phyloP scores from a whole-genome alignment of 1,139 yeast genomes.

The Petasospora rhodanensis region DNA sequence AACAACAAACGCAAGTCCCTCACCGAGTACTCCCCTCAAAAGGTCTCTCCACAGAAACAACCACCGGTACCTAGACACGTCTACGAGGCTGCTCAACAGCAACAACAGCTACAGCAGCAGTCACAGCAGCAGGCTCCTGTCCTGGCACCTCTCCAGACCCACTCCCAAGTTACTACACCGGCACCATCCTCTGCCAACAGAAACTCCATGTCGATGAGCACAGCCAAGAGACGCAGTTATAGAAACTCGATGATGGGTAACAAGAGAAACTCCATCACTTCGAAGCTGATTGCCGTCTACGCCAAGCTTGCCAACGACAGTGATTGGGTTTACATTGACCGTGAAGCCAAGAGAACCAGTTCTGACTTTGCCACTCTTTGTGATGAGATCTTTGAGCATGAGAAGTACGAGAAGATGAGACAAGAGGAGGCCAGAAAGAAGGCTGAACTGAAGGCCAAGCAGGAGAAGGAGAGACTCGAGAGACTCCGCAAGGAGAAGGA shows the following conservation, averaged over 20 bases:
- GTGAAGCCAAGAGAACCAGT: constrained; percentile 70
- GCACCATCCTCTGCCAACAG: constrained; percentile 5
- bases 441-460: constrained; percentile 38
- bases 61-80: constrained; percentile 35
- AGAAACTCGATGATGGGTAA: constrained; percentile 34
- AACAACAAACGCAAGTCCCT: constrained; percentile 30
- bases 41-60: constrained; percentile 21
- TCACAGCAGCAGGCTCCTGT: constrained; percentile 10
- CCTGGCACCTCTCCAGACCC: not conserved
- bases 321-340: constrained; percentile 68
- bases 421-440: constrained; percentile 44
- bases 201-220: constrained; percentile 29
- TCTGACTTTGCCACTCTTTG: constrained; percentile 74
- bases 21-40: constrained; percentile 10
- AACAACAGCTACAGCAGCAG: constrained; percentile 33
- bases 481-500: constrained; percentile 38
- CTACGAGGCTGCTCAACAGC: constrained; percentile 25
- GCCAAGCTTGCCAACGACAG: constrained; percentile 60
- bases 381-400: constrained; percentile 68
- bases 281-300: constrained; percentile 64
- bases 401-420: constrained; percentile 54
- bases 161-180: not conserved
- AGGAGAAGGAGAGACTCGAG: constrained; percentile 33
- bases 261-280: constrained; percentile 67
- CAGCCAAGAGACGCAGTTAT: constrained; percentile 26